Percentiles rank a stretch among this genome's conserved stretches.
These are phyloP conservation scores for Tuber calosporum DNA, from an alignment of 495 filamentous ascomycete genomes.

Conservation along the genomic window DNA sequence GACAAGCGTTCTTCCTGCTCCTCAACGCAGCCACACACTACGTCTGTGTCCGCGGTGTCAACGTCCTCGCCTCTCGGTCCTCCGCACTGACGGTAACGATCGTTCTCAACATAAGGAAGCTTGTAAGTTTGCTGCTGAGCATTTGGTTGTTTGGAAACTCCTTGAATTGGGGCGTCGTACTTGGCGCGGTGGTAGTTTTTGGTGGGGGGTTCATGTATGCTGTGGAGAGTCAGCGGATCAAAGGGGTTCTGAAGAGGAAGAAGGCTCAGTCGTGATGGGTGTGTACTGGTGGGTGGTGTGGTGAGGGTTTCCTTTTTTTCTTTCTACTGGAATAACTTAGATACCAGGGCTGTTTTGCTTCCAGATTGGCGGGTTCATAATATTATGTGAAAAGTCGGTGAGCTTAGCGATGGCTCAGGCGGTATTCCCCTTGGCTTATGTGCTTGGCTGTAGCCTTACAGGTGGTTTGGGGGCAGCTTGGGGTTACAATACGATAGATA, in stretches of 20 bases:
- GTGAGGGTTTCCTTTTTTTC: neutral
- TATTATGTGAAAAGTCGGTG: neutral
- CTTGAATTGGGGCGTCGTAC: slow-evolving; percentile 62
- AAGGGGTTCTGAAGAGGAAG: slow-evolving; percentile 31
- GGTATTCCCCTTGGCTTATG: neutral
- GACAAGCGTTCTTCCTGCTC: slow-evolving; percentile 61
- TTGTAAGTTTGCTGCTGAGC: slow-evolving; percentile 83
- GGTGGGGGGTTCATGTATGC: slow-evolving; percentile 81
- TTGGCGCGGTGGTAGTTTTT: slow-evolving; percentile 81
- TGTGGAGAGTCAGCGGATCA: slow-evolving; percentile 55
- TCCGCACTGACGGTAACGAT: slow-evolving; percentile 94
- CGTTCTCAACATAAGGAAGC: slow-evolving; percentile 86
- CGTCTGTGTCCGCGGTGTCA: slow-evolving; percentile 88
- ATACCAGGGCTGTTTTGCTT: neutral
- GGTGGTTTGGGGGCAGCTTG: neutral
- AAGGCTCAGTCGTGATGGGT: slow-evolving; percentile 20
- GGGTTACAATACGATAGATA: neutral
- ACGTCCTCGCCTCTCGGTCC: slow-evolving; percentile 73
- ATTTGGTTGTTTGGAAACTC: slow-evolving; percentile 88
- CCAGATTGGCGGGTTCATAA: neutral
- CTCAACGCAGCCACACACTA: slow-evolving; percentile 90
- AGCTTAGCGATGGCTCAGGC: neutral
- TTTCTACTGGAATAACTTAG: neutral
- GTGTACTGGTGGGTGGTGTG: neutral
- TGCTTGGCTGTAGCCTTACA: neutral